These are phyloP conservation scores for Friedmanniomyces endolithicus DNA, from an alignment of 495 filamentous ascomycete species.

Conservation along the genomic window DNA sequence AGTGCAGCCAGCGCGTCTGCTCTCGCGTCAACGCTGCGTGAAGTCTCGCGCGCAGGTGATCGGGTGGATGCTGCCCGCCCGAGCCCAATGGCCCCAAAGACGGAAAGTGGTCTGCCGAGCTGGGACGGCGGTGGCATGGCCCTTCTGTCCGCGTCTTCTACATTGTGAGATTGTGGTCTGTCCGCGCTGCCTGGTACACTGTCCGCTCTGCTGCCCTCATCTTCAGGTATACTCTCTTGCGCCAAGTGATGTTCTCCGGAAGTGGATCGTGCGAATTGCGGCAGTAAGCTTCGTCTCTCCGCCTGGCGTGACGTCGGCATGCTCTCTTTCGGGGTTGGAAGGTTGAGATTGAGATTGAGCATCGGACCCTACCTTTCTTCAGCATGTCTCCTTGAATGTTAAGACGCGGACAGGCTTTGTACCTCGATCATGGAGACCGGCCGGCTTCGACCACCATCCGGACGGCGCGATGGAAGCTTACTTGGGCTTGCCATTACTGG, in stretches of 20 bases:
- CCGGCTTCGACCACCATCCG: conserved; percentile 6
- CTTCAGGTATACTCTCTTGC: conserved; percentile 5
- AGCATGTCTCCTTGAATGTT: neutral
- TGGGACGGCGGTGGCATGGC: conserved; percentile 15
- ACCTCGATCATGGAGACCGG: conserved; percentile 20
- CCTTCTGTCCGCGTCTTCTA: conserved; percentile 8
- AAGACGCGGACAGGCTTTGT: neutral
- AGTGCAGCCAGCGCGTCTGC: conserved; percentile 15
- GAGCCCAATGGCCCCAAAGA: neutral
- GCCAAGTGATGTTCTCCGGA: conserved; percentile 2
- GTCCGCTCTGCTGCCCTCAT: neutral
- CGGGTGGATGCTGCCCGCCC: conserved; percentile 1
- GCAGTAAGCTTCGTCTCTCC: conserved; percentile 19
- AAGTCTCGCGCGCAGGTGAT: neutral
- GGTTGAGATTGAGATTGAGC: neutral
- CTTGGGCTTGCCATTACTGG: conserved; percentile 18
- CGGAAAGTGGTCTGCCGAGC: conserved; percentile 9
- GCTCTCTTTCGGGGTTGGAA: neutral
- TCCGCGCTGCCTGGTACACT: neutral
- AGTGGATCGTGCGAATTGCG: conserved; percentile 10
- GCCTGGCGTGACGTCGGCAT: neutral
- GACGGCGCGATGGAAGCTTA: conserved; percentile 15
- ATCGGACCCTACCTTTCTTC: conserved; percentile 3
- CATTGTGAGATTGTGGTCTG: neutral
- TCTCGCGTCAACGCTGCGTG: conserved; percentile 2